Conservation (phyloP, 352 stramenopile species). For the Globisporangium takayamanum region DNA sequence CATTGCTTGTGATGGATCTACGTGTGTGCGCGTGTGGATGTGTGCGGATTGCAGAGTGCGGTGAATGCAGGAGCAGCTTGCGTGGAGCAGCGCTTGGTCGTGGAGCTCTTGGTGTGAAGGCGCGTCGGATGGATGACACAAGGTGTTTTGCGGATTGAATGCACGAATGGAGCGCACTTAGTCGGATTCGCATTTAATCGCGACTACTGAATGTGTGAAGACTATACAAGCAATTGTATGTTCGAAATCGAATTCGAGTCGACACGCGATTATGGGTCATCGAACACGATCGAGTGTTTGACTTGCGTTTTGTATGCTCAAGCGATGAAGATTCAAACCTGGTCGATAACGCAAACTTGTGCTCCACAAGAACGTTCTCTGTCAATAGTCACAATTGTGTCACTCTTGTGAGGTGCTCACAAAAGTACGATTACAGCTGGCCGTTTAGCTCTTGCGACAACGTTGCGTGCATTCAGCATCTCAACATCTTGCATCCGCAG, state of each 20-base stretch:
- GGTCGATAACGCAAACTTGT: not conserved
- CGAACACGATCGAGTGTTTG: not conserved
- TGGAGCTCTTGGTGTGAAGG: not conserved
- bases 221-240: too few species aligned
- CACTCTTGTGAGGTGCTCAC: not conserved
- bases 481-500: not conserved
- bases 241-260: too few species aligned
- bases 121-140: not conserved
- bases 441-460: too few species aligned
- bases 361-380: not conserved
- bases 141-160: conserved; percentile 1
- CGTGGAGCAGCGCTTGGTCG: not conserved
- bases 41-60: conserved; percentile 1
- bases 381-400: not conserved
- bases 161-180: not conserved
- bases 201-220: not conserved
- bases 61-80: too few species aligned
- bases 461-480: not conserved
- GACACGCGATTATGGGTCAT: too few species aligned
- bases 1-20: conserved; percentile 8
- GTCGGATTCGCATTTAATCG: conserved; percentile 5
- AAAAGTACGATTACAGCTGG: not conserved
- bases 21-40: not conserved
- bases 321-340: not conserved
- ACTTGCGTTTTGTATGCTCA: not conserved